Base-by-base conservation (phyloP, 805 yeast genomes). In the Groenewaldozyma tartarivorans region DNA sequence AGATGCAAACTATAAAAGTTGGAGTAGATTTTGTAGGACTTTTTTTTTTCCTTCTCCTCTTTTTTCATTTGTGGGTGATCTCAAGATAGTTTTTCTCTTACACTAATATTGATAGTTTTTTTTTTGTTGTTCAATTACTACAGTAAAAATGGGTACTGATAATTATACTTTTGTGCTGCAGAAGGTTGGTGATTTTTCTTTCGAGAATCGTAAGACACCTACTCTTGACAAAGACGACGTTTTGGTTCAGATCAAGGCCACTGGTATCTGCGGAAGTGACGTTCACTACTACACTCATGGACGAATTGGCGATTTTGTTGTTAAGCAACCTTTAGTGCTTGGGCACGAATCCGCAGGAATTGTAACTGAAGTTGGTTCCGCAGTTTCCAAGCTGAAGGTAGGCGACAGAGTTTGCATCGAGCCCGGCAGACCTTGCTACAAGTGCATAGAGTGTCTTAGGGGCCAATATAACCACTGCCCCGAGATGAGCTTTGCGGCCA, bases 371-470 rank as follows among this genome's bases (percentile, higher is more conserved):
- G 73, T 81, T 34, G 95, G 95, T 6, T 44, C 68, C 1, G 70
- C 57, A 1, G 95, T 86, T 32, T 74, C 71, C 2, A 56, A 67
- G 7, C 69, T 85, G 44, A 74, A 80, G 55, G 77, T 78, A 16
- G 96, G 96, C 39, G 96, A 86, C 60, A 70, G 72, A 46, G 95
- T 86, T 27, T 94, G 94, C 7, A 75, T 88, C 53, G 95, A 86
- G 58, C 95, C 95, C 2, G 95, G 95, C 51, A 67, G 81, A 43
- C 95, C 95, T 7, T 76, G 86, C 39, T 70, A 95, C 59, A 73
- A 70, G 57, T 42, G 41, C 21, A 15, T 22, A 5, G 45, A 38
- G 15, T 42, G 40, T 18, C 19, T 40, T 35, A 22, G 76, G 19
- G 95, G 96, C 24, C 66, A 72, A 39, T 86, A 86, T 68, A 84